phyloP scores from a whole-genome alignment of 2,329 filamentous ascomycete genomes.

The Colletotrichum nymphaeae region DNA sequence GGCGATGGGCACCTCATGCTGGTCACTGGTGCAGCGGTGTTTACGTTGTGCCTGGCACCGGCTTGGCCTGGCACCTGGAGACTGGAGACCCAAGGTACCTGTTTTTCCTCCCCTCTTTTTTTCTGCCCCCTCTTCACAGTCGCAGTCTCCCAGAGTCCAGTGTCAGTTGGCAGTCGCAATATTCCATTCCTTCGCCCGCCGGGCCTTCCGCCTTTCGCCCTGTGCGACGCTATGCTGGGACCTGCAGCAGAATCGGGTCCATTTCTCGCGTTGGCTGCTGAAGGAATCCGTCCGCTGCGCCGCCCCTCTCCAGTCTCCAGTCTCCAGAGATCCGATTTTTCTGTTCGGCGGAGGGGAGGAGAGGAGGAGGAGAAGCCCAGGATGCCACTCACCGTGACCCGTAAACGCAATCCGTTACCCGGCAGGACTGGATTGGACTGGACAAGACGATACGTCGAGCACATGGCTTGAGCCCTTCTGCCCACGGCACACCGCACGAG shows the following conservation, averaged over 20 bases:
- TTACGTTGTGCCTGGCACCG: conserved; percentile 14
- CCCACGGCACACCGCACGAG: neutral
- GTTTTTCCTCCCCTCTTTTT: conserved; percentile 7
- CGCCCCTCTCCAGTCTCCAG: conserved; percentile 22
- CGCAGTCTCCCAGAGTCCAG: neutral
- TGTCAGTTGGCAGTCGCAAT: neutral
- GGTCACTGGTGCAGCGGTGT: neutral
- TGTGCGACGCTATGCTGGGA: conserved; percentile 33
- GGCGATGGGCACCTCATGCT: neutral
- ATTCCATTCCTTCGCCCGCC: conserved; percentile 3
- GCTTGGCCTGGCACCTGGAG: neutral
- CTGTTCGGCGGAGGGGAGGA: conserved; percentile 15
- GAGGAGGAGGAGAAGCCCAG: neutral
- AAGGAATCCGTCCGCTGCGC: conserved; percentile 27
- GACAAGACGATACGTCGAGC: neutral
- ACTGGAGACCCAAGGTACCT: neutral
- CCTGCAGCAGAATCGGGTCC: conserved; percentile 31
- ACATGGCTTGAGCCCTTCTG: neutral
- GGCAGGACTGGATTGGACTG: neutral
- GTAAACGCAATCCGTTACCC: neutral
- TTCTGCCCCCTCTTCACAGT: neutral
- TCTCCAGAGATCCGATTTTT: conserved; percentile 23
- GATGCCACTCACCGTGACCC: neutral
- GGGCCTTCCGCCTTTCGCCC: conserved; percentile 23
- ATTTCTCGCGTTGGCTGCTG: conserved; percentile 30